A percentile compares a stretch with the other conserved stretches of the same genome.
Conservation (phyloP, 2,329 filamentous ascomycete genomes). For the Pseudopyrenochaeta lycopersici region DNA sequence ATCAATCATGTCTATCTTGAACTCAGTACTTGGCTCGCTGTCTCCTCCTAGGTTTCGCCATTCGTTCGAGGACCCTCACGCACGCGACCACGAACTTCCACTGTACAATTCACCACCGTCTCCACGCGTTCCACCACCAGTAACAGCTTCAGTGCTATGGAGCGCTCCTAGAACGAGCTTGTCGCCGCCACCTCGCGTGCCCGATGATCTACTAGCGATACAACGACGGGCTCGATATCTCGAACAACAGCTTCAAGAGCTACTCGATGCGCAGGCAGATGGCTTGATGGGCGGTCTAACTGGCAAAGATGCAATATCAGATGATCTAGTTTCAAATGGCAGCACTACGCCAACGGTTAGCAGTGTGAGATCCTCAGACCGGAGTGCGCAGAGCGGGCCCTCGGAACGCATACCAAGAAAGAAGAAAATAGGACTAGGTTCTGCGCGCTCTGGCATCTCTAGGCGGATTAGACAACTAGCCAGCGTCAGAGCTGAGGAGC, state of each 20-base stretch:
- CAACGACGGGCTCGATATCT: conserved; percentile 63
- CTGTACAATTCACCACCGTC: conserved; percentile 42
- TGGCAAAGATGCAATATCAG: conserved; percentile 39
- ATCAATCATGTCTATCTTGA: conserved; percentile 43
- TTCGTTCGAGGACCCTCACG: conserved; percentile 47
- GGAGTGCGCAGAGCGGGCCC: conserved; percentile 26
- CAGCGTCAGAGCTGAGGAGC: conserved; percentile 73
- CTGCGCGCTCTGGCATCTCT: conserved; percentile 71
- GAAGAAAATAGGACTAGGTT: conserved; percentile 67
- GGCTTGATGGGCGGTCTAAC: conserved; percentile 61
- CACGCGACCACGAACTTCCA: conserved; percentile 46
- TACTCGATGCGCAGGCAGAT: conserved; percentile 69
- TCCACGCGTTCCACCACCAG: conserved; percentile 45
- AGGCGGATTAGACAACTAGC: conserved; percentile 71
- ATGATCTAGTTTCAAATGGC: conserved; percentile 58
- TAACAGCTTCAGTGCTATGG: conserved; percentile 46
- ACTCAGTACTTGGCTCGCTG: conserved; percentile 47
- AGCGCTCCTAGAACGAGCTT: conserved; percentile 33
- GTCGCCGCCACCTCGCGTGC: conserved; percentile 38
- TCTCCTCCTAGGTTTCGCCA: conserved; percentile 44
- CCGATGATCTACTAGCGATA: conserved; percentile 58
- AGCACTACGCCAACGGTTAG: conserved; percentile 60
- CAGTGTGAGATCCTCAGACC: conserved; percentile 46
- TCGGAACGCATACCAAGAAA: conserved; percentile 44
- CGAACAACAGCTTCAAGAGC: conserved; percentile 65